phyloP scores from a whole-genome alignment of 495 filamentous ascomycete genomes.

The Rhypophila decipiens region DNA sequence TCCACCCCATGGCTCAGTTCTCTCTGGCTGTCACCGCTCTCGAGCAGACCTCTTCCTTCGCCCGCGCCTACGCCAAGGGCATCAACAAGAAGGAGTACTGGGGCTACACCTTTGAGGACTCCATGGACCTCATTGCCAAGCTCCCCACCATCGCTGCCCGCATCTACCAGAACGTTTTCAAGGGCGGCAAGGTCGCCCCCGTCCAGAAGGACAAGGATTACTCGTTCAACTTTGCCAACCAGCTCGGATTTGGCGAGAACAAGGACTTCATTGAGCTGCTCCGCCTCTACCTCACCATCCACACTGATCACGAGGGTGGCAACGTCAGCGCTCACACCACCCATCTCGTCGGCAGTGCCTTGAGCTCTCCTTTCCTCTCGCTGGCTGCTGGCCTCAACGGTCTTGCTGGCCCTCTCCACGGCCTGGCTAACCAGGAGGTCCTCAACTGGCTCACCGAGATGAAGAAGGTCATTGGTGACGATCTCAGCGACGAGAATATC shows the following conservation, averaged over 20 bases:
- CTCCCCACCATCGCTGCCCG: slow-evolving; percentile 93
- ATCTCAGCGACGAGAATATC: slow-evolving; percentile 90
- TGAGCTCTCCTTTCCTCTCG: slow-evolving; percentile 95
- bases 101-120: slow-evolving; percentile 98
- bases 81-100: slow-evolving; percentile 99
- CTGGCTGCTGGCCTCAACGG: slow-evolving; percentile 94
- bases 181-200: slow-evolving; percentile 94
- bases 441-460: slow-evolving; percentile 98
- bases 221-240: slow-evolving; percentile 96
- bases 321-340: slow-evolving; percentile 98
- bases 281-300: slow-evolving; percentile 97
- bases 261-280: slow-evolving; percentile 96
- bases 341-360: slow-evolving; percentile 92
- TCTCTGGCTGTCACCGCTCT: slow-evolving; percentile 95
- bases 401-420: slow-evolving; percentile 95
- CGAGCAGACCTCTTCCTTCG: slow-evolving; percentile 94
- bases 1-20: slow-evolving; percentile 99
- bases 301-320: slow-evolving; percentile 98
- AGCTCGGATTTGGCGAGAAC: slow-evolving; percentile 93
- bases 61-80: slow-evolving; percentile 97
- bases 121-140: slow-evolving; percentile 99
- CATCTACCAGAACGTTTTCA: slow-evolving; percentile 99
- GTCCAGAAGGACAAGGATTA: slow-evolving; percentile 99
- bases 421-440: slow-evolving; percentile 98
- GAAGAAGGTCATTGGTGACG: slow-evolving; percentile 91